Evolutionary conservation across 192 early-diverging fungal species (phyloP), one percentile per base, ranked within the genome.

Genomic region (Lobosporangium transversale): DNA sequence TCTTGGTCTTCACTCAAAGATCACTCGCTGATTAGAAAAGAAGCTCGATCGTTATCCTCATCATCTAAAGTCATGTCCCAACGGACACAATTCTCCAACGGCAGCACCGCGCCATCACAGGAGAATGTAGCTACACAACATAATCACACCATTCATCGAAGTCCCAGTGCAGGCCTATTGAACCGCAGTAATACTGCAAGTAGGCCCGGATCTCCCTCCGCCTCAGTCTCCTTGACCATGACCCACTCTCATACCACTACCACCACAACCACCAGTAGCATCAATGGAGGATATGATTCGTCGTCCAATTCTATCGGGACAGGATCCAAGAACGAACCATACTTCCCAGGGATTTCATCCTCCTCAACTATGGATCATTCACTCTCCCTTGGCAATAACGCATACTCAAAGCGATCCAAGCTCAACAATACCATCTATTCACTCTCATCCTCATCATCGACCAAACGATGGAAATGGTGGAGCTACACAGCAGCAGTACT

Each of bases 391-490:
- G 70, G 70, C 10, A 59, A 59, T 36, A 53, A 43, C 31, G 58
- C 36, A 0, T 66, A 57, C 21, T 75, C 58, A 0, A 76, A 62
- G 59, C 58, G 73, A 36, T 62, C 73, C 18, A 60, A 65, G 50
- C 52, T 62, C 32, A 59, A 52, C 15, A 36, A 23, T 2, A 62
- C 48, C 4, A 31, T 57, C 7, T 66, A 65, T 33, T 32, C 62
- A n/a, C n/a, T n/a, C n/a, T n/a, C n/a, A n/a, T n/a, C n/a, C n/a
- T 26, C 53, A 12, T 33, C 35, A 17, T 44, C 48, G 2, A 35
- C 31, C 32, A 68, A 42, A 40, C 68, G 74, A 18, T 76, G 74
- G 74, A 62, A 49, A 40, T 81, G 80, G 80, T 81, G 80, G 80
- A 70, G 70, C 35, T 70, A 65, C 21, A 60, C 51, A 12, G 74